These are phyloP conservation scores for Metschnikowia henanensis DNA, from an alignment of 805 yeast species.

Conservation along the genomic window DNA sequence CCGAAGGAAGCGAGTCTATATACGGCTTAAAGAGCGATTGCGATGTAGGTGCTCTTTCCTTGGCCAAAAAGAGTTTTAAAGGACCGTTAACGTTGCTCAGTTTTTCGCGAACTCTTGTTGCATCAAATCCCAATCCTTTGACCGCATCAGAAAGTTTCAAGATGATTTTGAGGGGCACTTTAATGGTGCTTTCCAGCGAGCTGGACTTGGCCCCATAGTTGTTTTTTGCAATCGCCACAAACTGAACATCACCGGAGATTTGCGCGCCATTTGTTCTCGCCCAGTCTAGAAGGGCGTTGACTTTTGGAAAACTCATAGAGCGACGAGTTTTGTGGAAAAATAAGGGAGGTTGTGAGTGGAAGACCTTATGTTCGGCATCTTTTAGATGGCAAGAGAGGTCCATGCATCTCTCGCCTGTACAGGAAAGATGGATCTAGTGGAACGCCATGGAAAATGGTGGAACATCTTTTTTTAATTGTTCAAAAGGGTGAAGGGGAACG, in stretches of 20 bases:
- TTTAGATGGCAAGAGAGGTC: background rate
- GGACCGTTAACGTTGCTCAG: conserved; percentile 28
- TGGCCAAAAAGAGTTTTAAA: conserved; percentile 36
- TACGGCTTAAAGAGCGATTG: conserved; percentile 30
- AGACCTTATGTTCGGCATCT: background rate
- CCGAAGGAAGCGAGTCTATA: conserved; percentile 33
- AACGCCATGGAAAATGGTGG: background rate
- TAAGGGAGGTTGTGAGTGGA: too few relatives aligned
- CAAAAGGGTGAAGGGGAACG: too few relatives aligned
- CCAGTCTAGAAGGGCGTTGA: conserved; percentile 30
- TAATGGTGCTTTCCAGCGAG: conserved; percentile 12
- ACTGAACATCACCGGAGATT: conserved; percentile 24
- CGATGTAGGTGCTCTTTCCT: conserved; percentile 22
- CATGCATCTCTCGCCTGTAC: conserved; percentile 1
- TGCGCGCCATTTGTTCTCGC: conserved; percentile 30
- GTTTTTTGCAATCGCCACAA: conserved; percentile 21
- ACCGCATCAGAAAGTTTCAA: conserved; percentile 27
- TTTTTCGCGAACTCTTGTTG: conserved; percentile 11
- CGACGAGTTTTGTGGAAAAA: background rate
- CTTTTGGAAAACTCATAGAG: conserved; percentile 1
- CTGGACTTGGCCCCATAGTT: conserved; percentile 29
- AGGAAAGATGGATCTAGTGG: background rate
- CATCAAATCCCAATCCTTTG: conserved; percentile 18
- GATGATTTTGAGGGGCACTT: conserved; percentile 13
- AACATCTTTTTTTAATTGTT: too few relatives aligned